These are phyloP conservation scores for Trametes cingulata DNA, from an alignment of 768 basidiomycete species.

Conservation along the genomic window DNA sequence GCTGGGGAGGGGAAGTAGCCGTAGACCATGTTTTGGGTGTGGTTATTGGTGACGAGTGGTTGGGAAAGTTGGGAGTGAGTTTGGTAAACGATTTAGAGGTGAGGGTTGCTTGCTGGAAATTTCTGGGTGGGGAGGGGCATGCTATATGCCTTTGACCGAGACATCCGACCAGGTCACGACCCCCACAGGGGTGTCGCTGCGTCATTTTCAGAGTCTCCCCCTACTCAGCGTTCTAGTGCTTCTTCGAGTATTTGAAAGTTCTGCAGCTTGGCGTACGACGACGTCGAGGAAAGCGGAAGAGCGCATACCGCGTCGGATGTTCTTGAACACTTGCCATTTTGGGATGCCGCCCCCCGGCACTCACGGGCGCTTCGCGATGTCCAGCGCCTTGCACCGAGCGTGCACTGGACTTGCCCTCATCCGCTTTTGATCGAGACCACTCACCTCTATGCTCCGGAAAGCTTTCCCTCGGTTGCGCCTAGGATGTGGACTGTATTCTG, in stretches of 20 bases:
- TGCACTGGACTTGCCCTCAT: no score
- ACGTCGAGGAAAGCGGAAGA: neutral
- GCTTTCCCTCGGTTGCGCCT: no score
- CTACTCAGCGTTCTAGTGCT: no score
- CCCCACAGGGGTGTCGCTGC: no score
- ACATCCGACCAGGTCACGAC: neutral
- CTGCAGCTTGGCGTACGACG: neutral
- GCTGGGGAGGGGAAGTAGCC: constrained; percentile 6
- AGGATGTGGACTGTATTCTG: no score
- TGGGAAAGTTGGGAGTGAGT: neutral
- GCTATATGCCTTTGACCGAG: neutral
- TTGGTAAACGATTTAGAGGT: neutral
- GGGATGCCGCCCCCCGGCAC: neutral
- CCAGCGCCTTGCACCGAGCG: neutral
- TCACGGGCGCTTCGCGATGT: neutral
- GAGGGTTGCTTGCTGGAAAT: neutral
- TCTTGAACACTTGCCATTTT: constrained; percentile 5
- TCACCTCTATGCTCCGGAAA: no score
- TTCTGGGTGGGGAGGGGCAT: neutral
- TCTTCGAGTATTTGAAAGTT: no score
- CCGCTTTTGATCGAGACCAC: no score
- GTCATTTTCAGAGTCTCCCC: no score
- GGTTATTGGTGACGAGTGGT: neutral
- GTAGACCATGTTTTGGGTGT: neutral
- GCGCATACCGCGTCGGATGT: neutral